Percentiles rank a stretch among this genome's conserved stretches.
Conservation (phyloP, 441 rosid genomes). For the Breynia disticha region DNA sequence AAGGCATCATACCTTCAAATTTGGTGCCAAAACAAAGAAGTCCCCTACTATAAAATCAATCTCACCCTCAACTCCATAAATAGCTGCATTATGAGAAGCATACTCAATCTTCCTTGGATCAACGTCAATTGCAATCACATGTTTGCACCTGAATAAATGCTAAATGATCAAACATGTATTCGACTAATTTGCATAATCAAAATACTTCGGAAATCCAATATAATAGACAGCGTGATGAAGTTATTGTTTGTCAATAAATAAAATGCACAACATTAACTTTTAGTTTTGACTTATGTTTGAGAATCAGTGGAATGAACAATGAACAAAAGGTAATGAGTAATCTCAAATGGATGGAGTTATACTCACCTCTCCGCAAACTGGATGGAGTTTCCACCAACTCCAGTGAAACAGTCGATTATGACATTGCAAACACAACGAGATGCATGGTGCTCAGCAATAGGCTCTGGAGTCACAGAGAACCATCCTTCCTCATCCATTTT, state of each 20-base stretch:
- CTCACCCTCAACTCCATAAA: slow-evolving; percentile 64
- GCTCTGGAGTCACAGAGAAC: slow-evolving; percentile 96
- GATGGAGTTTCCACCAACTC: slow-evolving; percentile 95
- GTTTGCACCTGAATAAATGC: slow-evolving; percentile 47
- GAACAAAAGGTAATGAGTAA: too few species aligned
- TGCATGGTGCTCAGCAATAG: slow-evolving; percentile 81
- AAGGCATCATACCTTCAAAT: slow-evolving; percentile 45
- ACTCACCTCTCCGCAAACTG: slow-evolving; percentile 67
- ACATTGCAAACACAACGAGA: slow-evolving; percentile 44
- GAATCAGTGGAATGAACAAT: too few species aligned
- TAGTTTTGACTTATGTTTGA: too few species aligned
- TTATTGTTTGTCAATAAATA: too few species aligned
- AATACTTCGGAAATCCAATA: not conserved
- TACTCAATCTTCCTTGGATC: slow-evolving; percentile 71
- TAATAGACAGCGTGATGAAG: not conserved
- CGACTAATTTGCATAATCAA: not conserved
- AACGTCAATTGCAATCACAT: slow-evolving; percentile 70
- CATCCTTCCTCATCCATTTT: slow-evolving; percentile 96
- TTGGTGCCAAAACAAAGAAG: slow-evolving; percentile 63
- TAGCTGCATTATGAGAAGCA: slow-evolving; percentile 69
- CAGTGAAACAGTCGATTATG: slow-evolving; percentile 75
- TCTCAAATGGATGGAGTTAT: not conserved
- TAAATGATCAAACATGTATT: slow-evolving; percentile 9
- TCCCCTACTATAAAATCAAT: slow-evolving; percentile 78
- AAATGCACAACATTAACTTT: too few species aligned